A percentile compares a stretch with the other conserved stretches of the same genome.
Evolutionary conservation across 2,329 filamentous ascomycete species (phyloP).

Genomic region (Exophiala oligosperma): DNA sequence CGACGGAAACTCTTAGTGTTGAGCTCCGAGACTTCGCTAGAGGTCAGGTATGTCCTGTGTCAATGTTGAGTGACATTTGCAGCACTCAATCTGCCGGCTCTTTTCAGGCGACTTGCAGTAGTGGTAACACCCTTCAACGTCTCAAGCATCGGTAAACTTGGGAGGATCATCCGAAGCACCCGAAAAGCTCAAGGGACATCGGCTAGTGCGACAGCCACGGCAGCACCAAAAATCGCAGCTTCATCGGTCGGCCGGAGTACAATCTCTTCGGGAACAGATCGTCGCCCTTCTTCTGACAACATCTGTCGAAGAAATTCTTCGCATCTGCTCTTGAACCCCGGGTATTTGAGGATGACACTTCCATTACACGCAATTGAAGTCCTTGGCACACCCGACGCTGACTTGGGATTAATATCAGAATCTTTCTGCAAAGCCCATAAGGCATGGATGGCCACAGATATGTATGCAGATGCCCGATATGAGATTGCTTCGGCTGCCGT

Average conservation of each 20-base stretch:
- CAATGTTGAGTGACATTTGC: too few relatives aligned
- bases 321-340: slow-evolving; percentile 46
- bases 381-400: slow-evolving; percentile 23
- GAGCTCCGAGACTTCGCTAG: too few relatives aligned
- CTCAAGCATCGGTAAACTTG: too few relatives aligned
- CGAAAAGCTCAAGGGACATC: slow-evolving; percentile 19
- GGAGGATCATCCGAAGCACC: too few relatives aligned
- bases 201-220: slow-evolving; percentile 48
- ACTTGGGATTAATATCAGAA: slow-evolving; percentile 41
- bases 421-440: slow-evolving; percentile 58
- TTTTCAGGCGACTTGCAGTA: background rate
- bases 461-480: slow-evolving; percentile 60
- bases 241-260: slow-evolving; percentile 44
- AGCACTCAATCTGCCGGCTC: too few relatives aligned
- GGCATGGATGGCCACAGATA: slow-evolving; percentile 64
- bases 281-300: slow-evolving; percentile 31
- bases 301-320: slow-evolving; percentile 46
- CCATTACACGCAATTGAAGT: slow-evolving; percentile 53
- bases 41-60: too few relatives aligned
- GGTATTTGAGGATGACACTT: slow-evolving; percentile 55
- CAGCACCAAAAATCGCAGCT: slow-evolving; percentile 47
- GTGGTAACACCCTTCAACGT: background rate
- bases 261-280: slow-evolving; percentile 30
- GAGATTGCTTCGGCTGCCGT: slow-evolving; percentile 56
- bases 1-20: too few relatives aligned